Conservation (phyloP, 2,329 filamentous ascomycete species). For the Aspergillus latus region DNA sequence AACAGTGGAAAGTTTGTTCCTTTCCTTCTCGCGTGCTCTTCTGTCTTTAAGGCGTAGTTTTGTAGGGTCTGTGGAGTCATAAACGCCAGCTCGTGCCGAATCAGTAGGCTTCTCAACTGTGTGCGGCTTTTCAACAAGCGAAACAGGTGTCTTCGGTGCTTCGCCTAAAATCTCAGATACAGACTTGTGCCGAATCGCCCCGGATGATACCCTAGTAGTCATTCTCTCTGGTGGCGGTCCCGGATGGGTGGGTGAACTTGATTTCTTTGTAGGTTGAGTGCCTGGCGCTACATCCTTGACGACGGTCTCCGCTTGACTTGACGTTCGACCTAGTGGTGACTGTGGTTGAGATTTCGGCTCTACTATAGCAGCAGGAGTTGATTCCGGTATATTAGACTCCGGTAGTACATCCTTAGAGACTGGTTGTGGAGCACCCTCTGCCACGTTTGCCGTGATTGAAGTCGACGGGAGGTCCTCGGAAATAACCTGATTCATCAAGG, state of each 20-base stretch:
- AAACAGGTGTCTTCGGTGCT: constrained; percentile 44
- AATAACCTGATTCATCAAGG: constrained; percentile 29
- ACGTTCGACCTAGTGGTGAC: constrained; percentile 14
- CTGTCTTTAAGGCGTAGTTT: constrained; percentile 48
- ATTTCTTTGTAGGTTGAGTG: constrained; percentile 29
- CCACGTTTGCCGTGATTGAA: constrained; percentile 18
- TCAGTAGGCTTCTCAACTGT: constrained; percentile 36
- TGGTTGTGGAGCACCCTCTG: constrained; percentile 21
- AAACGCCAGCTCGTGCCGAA: constrained; percentile 15
- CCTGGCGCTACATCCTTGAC: constrained; percentile 16
- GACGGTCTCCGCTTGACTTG: constrained; percentile 15
- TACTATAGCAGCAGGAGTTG: constrained; percentile 9
- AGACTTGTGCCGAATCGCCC: constrained; percentile 69
- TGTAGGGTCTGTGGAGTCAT: constrained; percentile 32
- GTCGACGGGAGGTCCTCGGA: constrained; percentile 24
- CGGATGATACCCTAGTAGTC: constrained; percentile 69
- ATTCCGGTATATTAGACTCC: constrained; percentile 19
- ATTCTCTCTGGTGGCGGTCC: constrained; percentile 54
- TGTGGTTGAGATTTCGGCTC: constrained; percentile 21
- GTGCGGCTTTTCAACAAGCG: constrained; percentile 37
- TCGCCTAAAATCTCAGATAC: constrained; percentile 71
- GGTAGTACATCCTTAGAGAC: constrained; percentile 4
- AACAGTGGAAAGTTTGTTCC: constrained; percentile 69
- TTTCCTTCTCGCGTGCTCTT: constrained; percentile 58
- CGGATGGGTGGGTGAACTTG: constrained; percentile 22